Base-by-base conservation (phyloP, 2,329 filamentous ascomycete genomes). In the Dothideomycetes sp. region DNA sequence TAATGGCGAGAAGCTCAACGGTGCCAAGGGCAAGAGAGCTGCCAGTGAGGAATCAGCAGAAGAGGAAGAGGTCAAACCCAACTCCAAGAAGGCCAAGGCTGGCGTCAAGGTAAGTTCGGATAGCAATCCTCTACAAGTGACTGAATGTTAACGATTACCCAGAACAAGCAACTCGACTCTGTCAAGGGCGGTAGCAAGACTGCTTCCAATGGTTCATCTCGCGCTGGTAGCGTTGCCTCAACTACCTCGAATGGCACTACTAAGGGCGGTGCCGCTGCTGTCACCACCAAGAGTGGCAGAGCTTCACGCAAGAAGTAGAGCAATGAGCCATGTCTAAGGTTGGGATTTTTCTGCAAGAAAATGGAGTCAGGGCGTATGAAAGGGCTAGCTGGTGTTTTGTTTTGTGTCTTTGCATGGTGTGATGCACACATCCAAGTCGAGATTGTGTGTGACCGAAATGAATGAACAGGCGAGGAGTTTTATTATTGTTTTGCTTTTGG, bases 131-230 rank as follows among this genome's bases (percentile, higher is more conserved):
- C n/a, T n/a, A n/a, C n/a, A 45, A 33, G 18, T 39, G 25, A 33
- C 39, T 43, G 31, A 19, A 29, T 33, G 19, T 31, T 5, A 1
- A 31, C 51, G 45, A 48, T 53, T 7, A 4, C 20, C 49, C 58
- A 96, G 88, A 94, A 95, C 64, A 96, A 96, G 67, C 80, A 85
- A 38, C 75, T 95, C 33, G 91, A 95, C 52, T 84, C 80, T 33
- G 78, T 94, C 56, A 95, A 95, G 64, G 65, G 58, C 36, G 78
- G 72, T 44, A 84, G 76, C 64, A 91, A 88, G 61, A 74, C 76
- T 35, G 83, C 76, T 43, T 91, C 87, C 1, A 74, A 81, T 4
- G 73, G 80, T 4, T 83, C 81, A 0, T 95, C 88, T 5, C 76
- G 91, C 48, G 88, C 88, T 12, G 89, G 82, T 4, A 96, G 91